Evolutionary conservation across 768 basidiomycete species (phyloP).

Genomic region (Lentinus tigrinus): DNA sequence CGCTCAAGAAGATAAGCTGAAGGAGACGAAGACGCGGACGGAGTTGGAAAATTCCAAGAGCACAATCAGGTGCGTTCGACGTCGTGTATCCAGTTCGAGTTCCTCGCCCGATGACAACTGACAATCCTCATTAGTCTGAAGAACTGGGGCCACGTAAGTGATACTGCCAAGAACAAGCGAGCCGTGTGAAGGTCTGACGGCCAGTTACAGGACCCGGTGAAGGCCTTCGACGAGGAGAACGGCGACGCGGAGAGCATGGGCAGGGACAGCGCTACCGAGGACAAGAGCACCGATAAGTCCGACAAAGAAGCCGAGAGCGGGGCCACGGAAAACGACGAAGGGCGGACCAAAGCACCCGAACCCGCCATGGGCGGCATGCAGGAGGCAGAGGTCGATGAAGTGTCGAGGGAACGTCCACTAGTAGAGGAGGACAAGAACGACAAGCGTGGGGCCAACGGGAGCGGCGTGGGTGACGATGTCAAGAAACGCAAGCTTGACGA

Average conservation of each 20-base stretch:
- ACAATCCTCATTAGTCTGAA: constrained; percentile 22
- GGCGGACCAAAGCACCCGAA: neutral
- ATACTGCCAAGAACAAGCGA: no score
- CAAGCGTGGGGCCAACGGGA: neutral
- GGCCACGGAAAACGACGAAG: neutral
- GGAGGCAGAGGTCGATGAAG: no score
- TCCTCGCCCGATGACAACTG: neutral
- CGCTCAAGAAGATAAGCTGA: constrained; percentile 32
- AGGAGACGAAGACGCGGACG: constrained; percentile 30
- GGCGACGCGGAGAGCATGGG: neutral
- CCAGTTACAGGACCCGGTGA: constrained; percentile 28
- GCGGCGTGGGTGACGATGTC: neutral
- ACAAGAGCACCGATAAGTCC: neutral
- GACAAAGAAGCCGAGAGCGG: neutral
- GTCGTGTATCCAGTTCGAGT: neutral
- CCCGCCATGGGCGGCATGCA: no score
- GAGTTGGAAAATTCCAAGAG: constrained; percentile 33
- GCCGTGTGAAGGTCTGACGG: neutral
- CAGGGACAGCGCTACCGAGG: neutral
- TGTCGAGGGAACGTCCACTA: no score
- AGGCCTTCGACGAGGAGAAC: constrained; percentile 22
- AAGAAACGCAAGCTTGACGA: constrained; percentile 14
- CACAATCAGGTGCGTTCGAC: constrained; percentile 28
- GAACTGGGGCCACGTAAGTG: constrained; percentile 35
- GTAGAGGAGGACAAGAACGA: neutral